A percentile compares a stretch with the other conserved stretches of the same genome.
phyloP scores from a whole-genome alignment of 176 grass and related monocot genomes.

The Urochloa ruziziensis region DNA sequence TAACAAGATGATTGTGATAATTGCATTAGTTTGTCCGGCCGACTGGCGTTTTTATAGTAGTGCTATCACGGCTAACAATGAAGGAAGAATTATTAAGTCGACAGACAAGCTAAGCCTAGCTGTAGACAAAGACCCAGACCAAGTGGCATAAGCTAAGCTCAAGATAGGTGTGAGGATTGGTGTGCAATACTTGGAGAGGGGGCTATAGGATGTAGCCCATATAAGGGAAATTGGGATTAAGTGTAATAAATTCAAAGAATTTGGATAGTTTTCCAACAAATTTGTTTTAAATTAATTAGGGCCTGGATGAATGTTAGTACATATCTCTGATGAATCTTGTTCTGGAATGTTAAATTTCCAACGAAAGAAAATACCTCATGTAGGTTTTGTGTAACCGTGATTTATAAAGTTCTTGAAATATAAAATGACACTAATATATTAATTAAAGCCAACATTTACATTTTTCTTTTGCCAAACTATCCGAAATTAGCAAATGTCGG shows the following conservation, averaged over 20 bases:
- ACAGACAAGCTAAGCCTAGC: not conserved
- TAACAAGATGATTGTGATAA: not conserved
- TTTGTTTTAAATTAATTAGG: too few relatives aligned
- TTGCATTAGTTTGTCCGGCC: too few relatives aligned
- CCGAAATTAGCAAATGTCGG: not conserved
- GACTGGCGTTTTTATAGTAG: not conserved
- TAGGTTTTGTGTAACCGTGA: too few relatives aligned
- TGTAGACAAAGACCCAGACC: not conserved
- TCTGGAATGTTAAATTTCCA: too few relatives aligned
- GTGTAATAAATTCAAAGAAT: not conserved
- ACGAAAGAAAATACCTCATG: too few relatives aligned
- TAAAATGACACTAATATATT: not conserved
- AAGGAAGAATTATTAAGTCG: not conserved
- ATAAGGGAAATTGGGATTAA: not conserved
- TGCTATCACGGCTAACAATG: not conserved
- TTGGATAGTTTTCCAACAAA: too few relatives aligned
- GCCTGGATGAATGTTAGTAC: too few relatives aligned
- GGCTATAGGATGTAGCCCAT: not conserved
- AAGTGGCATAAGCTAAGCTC: not conserved
- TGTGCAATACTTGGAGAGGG: not conserved
- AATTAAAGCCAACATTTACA: not conserved
- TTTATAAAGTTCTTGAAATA: too few relatives aligned
- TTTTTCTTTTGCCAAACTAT: not conserved
- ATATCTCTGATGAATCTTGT: too few relatives aligned
- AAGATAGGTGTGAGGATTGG: not conserved